A percentile compares a stretch with the other conserved stretches of the same genome.
phyloP scores from a whole-genome alignment of 176 grass and related monocot genomes.

The Triticum timopheevii region DNA sequence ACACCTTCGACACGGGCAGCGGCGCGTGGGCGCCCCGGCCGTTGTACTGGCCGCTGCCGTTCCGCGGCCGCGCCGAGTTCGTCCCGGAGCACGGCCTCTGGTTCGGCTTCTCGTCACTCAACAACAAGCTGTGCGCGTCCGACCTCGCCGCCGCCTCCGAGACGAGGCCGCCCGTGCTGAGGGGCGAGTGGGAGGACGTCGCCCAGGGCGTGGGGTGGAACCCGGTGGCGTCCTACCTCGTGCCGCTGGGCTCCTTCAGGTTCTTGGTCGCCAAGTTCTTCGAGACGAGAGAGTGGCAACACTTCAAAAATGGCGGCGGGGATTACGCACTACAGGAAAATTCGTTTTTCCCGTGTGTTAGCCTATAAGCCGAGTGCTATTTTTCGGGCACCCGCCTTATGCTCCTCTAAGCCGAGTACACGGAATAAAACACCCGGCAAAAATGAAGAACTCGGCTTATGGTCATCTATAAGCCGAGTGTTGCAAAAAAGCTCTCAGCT shows the following conservation, averaged over 20 bases:
- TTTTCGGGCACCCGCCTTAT: no score
- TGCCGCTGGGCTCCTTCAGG: neutral
- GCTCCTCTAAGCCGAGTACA: no score
- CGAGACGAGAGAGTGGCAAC: neutral
- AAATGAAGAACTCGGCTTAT: no score
- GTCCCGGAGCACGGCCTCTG: neutral
- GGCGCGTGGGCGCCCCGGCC: neutral
- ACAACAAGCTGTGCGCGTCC: neutral
- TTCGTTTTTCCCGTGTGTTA: no score
- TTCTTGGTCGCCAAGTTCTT: neutral
- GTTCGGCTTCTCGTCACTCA: neutral
- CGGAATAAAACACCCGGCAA: no score
- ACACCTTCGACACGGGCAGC: neutral
- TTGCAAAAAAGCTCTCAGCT: no score
- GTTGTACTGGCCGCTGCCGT: neutral
- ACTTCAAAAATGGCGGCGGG: neutral
- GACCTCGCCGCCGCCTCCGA: neutral
- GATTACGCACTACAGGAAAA: neutral
- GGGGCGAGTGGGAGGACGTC: neutral
- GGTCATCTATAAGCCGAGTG: no score
- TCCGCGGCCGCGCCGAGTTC: neutral
- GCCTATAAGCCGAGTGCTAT: no score
- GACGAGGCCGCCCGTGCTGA: neutral
- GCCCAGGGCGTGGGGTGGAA: neutral
- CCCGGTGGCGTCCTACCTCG: neutral